Base-by-base conservation (phyloP, 345 rosid genomes). In the Isatis tinctoria region DNA sequence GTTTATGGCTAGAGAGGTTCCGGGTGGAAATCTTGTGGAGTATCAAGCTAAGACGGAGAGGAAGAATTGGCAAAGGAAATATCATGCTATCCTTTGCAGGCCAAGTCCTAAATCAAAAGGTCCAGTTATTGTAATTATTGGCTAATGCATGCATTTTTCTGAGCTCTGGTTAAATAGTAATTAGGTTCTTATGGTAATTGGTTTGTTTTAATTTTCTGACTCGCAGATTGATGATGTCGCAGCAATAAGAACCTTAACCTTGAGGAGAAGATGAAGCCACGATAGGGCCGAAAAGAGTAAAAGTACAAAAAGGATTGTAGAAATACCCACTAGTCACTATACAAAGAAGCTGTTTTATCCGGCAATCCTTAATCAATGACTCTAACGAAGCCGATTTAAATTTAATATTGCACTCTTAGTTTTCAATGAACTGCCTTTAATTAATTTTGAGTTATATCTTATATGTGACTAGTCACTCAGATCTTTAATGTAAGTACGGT, bases 21-120 rank as follows among this genome's bases (percentile, higher is more conserved):
- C 36, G 0, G 39, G 36, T 26, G 74, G 37, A 60, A 47, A 45
- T 16, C 58, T 24, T 45, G 67, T 70, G 26, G 74, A 59, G 67
- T 70, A 59, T 45, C 74, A 70, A 59, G 74, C 43, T 18, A 70
- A 70, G 43, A 32, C 57, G 22, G 74, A 70, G 74, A 54, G 51
- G 26, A 70, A 22, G 66, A 6, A 33, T 58, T 9, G 17, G n/a
- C 66, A 70, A 70, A 6, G n/a, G 16, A 70, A 44, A 14, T 3
- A 24, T 45, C 65, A 45, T 44, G 57, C 6, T 26, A 70, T 70
- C 20, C 8, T 70, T 13, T 70, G 74, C 45, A 44, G 74, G 45
- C 74, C 58, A 70, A 41, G 47, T 59, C 47, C 74, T 33, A 33
- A 70, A 43, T 11, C 66, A 7, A 10, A 58, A 44, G 74, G 74